These are phyloP conservation scores for Fusarium phyllophilum DNA, from an alignment of 2,329 filamentous ascomycete genomes.

Conservation along the genomic window DNA sequence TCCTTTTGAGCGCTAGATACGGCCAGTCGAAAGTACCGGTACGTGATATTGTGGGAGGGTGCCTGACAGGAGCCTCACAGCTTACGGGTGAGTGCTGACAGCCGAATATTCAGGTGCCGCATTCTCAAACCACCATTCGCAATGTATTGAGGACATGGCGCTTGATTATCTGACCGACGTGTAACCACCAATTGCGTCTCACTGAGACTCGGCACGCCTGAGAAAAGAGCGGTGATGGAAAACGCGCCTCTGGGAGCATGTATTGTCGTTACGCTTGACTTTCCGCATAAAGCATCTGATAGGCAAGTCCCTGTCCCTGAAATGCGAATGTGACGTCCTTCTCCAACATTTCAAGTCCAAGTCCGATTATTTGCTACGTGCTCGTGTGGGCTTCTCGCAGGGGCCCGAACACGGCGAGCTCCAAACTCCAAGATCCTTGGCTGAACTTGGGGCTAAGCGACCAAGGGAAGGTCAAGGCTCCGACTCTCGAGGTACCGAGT, in stretches of 20 bases:
- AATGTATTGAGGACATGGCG: conserved; percentile 11
- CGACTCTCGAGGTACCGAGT: conserved; percentile 27
- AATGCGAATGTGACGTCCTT: conserved; percentile 34
- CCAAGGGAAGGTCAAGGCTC: conserved; percentile 29
- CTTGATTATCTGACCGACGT: conserved; percentile 2
- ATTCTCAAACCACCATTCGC: conserved; percentile 26
- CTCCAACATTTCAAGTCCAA: conserved; percentile 31
- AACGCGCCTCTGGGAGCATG: background rate
- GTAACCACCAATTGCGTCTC: conserved; percentile 14
- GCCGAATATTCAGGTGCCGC: conserved; percentile 21
- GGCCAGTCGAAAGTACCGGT: conserved; percentile 28
- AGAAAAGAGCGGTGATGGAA: conserved; percentile 35
- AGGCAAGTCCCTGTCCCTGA: conserved; percentile 22
- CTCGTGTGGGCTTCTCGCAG: conserved; percentile 39
- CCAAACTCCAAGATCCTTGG: conserved; percentile 33
- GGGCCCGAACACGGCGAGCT: conserved; percentile 36
- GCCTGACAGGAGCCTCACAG: conserved; percentile 24
- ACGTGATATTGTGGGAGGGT: conserved; percentile 17
- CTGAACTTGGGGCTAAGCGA: conserved; percentile 34
- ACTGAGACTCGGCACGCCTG: background rate
- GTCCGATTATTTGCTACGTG: conserved; percentile 38
- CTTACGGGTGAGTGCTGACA: conserved; percentile 17
- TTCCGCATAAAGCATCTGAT: conserved; percentile 30
- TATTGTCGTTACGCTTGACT: conserved; percentile 13
- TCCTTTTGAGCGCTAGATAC: background rate